Conservation (phyloP, 257 asterid species). For the Datura wrightii region DNA sequence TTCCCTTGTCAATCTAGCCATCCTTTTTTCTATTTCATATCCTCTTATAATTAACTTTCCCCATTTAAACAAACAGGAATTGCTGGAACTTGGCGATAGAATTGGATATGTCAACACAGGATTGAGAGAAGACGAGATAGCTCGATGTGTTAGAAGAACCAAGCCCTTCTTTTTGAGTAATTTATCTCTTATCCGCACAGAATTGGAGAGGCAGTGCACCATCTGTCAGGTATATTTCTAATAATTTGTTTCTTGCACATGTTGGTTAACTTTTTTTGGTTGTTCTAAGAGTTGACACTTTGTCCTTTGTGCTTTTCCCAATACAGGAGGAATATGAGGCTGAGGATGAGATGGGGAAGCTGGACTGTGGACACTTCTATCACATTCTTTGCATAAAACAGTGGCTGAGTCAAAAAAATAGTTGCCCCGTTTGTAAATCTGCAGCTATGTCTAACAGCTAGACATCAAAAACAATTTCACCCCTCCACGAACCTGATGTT, state of each 20-base stretch:
- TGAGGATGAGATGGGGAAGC: conserved; percentile 80
- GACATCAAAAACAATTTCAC: conserved; percentile 27
- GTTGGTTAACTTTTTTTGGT: background rate
- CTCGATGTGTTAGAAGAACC: conserved; percentile 63
- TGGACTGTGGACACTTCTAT: conserved; percentile 76
- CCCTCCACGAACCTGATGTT: background rate
- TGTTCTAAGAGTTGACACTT: background rate
- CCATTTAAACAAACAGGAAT: conserved; percentile 56
- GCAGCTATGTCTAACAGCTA: conserved; percentile 45
- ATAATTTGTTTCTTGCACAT: background rate
- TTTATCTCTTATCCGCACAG: conserved; percentile 47
- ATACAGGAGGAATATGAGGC: conserved; percentile 77
- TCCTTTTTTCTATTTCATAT: background rate
- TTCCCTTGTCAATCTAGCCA: conserved; percentile 26
- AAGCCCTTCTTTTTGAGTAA: conserved; percentile 43
- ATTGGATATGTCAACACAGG: conserved; percentile 95
- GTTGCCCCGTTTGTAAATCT: conserved; percentile 85
- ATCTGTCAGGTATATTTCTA: conserved; percentile 76
- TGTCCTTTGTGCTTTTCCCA: background rate
- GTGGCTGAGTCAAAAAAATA: conserved; percentile 84
- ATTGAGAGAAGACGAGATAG: conserved; percentile 74
- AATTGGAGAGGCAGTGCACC: conserved; percentile 75
- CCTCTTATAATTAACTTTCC: background rate
- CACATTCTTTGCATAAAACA: conserved; percentile 86
- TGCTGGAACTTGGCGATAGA: conserved; percentile 90